Base-by-base conservation (phyloP, 495 filamentous ascomycete species). In the Aspergillus bertholletiae region DNA sequence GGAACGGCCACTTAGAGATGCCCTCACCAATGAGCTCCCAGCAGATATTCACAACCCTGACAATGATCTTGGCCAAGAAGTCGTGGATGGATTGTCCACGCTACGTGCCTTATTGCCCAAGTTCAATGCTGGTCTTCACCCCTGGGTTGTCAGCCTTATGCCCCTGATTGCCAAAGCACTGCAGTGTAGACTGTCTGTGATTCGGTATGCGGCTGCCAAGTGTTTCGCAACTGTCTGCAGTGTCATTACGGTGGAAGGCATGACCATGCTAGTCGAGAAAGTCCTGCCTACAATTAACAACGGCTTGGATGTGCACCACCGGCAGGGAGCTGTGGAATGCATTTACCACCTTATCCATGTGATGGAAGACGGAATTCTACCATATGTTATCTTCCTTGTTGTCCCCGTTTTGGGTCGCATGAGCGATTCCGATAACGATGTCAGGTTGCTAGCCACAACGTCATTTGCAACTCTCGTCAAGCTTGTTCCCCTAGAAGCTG, bases 371-470 rank as follows among this genome's bases (percentile, higher is more conserved):
- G 81, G 83, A 46, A 97, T 98, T 53, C 75, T 98, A 18, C 94
- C 94, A 8, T 98, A 97, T 69, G 94, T 98, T 52, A 97, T 98
- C 61, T 97, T 98, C 83, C 82, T 98, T 51, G 93, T 98, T 43
- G 93, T 97, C n/a, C 94, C 94, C 3, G 93, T 98, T 4, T 80
- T 98, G 49, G 94, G 94, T 35, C 85, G 94, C n/a, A 98, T 98
- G 94, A 97, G 92, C 67, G 94, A 98, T 68, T 94, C 93, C 0
- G 93, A 98, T 70, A 92, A 92, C 60, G 92, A 97, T 62, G 85
- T 97, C 49, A 84, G 94, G 37, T 82, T 98, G 21, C 87, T 98
- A 52, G 92, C 94, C 3, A 98, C 94, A 0, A 98, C 95, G 1
- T 95, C 92, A 12, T 98, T 98, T 60, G 94, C 94, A 1, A 97